A percentile compares a stretch with the other conserved stretches of the same genome.
These are phyloP conservation scores for Mortierella antarctica DNA, from an alignment of 192 early-diverging fungal genomes.

Conservation along the genomic window DNA sequence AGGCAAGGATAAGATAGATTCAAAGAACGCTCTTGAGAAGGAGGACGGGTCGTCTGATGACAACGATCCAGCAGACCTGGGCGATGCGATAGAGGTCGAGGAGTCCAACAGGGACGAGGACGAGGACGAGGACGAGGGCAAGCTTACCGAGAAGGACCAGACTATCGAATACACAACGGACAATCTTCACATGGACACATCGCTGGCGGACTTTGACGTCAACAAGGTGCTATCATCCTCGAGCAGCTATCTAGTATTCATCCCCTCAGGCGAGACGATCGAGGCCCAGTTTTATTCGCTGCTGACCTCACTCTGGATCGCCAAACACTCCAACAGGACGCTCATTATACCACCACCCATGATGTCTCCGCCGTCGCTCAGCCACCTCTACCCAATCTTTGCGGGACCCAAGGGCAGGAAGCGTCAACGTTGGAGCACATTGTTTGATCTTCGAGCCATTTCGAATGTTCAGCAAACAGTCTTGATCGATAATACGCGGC, in stretches of 20 bases:
- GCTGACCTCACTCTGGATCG: conserved; percentile 47
- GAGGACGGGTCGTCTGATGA: too few relatives aligned
- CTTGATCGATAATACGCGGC: conserved; percentile 23
- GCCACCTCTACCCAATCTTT: conserved; percentile 23
- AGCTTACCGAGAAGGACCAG: not conserved
- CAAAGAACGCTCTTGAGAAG: too few relatives aligned
- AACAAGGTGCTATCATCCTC: conserved; percentile 10
- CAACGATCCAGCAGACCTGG: too few relatives aligned
- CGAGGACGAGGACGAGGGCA: not conserved
- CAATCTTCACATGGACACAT: not conserved
- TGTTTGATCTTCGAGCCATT: conserved; percentile 30
- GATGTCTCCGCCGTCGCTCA: conserved; percentile 36
- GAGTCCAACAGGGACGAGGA: not conserved
- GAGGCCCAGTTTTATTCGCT: conserved; percentile 38
- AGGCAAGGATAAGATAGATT: not conserved
- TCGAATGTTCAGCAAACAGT: conserved; percentile 6
- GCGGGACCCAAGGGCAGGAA: conserved; percentile 24
- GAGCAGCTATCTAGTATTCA: conserved; percentile 32
- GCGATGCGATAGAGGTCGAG: too few relatives aligned
- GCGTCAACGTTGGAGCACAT: conserved; percentile 41
- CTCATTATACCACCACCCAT: conserved; percentile 42
- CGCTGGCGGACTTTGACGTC: conserved; percentile 25
- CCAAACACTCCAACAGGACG: conserved; percentile 44
- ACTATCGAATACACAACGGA: not conserved
- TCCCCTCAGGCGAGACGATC: conserved; percentile 47